Conservation (phyloP, 2,329 filamentous ascomycete genomes). For the Aureobasidium sp. region DNA sequence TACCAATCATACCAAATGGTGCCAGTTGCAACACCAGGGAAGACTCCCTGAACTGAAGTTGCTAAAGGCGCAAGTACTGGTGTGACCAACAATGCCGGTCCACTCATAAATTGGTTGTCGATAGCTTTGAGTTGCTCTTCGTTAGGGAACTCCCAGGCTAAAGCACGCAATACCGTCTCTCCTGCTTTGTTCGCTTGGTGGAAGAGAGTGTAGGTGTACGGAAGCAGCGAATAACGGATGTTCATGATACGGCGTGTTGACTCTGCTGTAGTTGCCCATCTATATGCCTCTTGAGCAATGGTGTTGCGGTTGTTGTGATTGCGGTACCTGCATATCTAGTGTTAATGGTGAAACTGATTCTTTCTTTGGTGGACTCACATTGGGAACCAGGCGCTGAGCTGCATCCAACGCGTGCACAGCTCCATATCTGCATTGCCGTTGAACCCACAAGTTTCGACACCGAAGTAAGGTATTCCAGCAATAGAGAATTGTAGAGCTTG, state of each 20-base stretch:
- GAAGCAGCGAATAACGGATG: slow-evolving; percentile 24
- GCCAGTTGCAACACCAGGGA: slow-evolving; percentile 23
- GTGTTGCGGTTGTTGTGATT: slow-evolving; percentile 26
- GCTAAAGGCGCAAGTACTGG: slow-evolving; percentile 24
- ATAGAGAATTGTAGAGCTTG: slow-evolving; percentile 23
- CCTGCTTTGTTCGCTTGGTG: slow-evolving; percentile 22
- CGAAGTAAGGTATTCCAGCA: slow-evolving; percentile 23
- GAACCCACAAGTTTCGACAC: slow-evolving; percentile 24
- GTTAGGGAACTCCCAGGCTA: slow-evolving; percentile 26
- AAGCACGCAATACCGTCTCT: slow-evolving; percentile 23
- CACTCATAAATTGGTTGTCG: slow-evolving; percentile 26
- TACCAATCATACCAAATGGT: slow-evolving; percentile 27
- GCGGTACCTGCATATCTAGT: slow-evolving; percentile 17
- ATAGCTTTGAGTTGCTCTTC: slow-evolving; percentile 23
- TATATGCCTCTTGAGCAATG: slow-evolving; percentile 26
- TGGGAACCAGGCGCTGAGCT: slow-evolving; percentile 25
- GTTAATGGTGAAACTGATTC: neutral
- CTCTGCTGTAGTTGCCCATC: slow-evolving; percentile 24
- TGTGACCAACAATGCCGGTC: slow-evolving; percentile 23
- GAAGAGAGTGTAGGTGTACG: slow-evolving; percentile 27
- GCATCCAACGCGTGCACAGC: slow-evolving; percentile 22
- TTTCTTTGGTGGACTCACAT: slow-evolving; percentile 7
- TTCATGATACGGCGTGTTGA: slow-evolving; percentile 25
- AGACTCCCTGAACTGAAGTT: slow-evolving; percentile 24
- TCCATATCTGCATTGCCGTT: slow-evolving; percentile 22